Evolutionary conservation across 768 basidiomycete species (phyloP).

Genomic region (Mycena galericulata): DNA sequence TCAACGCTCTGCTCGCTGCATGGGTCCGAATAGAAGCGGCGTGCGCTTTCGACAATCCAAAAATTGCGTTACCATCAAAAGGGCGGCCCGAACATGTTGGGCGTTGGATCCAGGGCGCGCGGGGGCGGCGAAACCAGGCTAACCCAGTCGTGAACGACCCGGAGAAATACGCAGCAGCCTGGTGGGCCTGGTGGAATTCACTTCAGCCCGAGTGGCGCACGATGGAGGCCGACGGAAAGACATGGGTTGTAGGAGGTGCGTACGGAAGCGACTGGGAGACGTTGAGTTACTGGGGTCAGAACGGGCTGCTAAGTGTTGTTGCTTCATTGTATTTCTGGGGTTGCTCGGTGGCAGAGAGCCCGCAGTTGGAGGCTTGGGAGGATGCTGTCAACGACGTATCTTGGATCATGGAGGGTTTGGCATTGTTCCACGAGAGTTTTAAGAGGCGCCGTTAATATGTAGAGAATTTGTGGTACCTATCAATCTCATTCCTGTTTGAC

Average conservation of each 20-base stretch:
- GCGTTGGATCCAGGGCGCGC: background rate
- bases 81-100: background rate
- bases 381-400: background rate
- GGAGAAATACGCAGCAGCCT: background rate
- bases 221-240: background rate
- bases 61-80: background rate
- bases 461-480: too few relatives aligned
- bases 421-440: background rate
- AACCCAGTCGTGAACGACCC: slow-evolving; percentile 36
- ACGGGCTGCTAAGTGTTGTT: background rate
- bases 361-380: background rate
- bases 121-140: slow-evolving; percentile 55
- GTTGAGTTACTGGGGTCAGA: background rate
- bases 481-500: too few relatives aligned
- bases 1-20: background rate
- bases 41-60: background rate
- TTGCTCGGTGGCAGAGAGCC: background rate
- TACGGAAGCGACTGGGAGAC: background rate
- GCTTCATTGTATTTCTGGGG: background rate
- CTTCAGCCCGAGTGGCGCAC: background rate
- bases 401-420: background rate
- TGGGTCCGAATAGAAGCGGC: background rate
- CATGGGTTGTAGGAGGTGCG: background rate
- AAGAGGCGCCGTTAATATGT: background rate
- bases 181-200: background rate